These are phyloP conservation scores for Sporothrix pseudoabietina DNA, from an alignment of 2,329 filamentous ascomycete species.

Conservation along the genomic window DNA sequence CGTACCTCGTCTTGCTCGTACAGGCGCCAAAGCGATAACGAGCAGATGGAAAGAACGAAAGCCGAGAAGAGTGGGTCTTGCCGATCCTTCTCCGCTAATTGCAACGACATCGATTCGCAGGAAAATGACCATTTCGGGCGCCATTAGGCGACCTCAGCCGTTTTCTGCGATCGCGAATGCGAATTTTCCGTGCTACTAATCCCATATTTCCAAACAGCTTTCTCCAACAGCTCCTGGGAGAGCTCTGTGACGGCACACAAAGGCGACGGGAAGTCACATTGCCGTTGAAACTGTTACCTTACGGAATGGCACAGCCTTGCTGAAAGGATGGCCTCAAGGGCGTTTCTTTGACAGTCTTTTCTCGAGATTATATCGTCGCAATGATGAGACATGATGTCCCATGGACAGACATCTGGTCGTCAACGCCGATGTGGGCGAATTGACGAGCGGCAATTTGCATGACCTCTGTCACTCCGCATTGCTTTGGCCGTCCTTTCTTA, in stretches of 20 bases:
- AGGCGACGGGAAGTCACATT: not conserved
- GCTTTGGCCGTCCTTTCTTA: not conserved
- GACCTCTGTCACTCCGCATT: not conserved
- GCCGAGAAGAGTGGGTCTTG: not conserved
- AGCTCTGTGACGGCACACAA: not conserved
- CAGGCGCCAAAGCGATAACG: slow-evolving; percentile 7
- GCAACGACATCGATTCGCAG: not conserved
- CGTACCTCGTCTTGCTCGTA: not conserved
- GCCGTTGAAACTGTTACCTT: not conserved
- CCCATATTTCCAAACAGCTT: not conserved
- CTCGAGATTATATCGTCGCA: not conserved
- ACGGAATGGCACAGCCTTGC: not conserved
- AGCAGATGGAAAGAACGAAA: not conserved
- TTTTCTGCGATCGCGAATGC: slow-evolving; percentile 2
- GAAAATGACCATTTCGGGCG: slow-evolving; percentile 6
- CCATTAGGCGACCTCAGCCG: not conserved
- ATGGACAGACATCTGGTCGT: not conserved
- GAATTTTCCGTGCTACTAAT: not conserved
- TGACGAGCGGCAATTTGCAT: not conserved
- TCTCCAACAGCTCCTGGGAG: not conserved
- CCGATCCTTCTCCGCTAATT: slow-evolving; percentile 10
- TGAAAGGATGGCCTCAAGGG: not conserved
- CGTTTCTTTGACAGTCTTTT: not conserved
- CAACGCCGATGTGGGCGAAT: not conserved
- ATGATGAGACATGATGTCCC: not conserved